phyloP scores from a whole-genome alignment of 2,329 filamentous ascomycete species.

The Diplodia sapinea region DNA sequence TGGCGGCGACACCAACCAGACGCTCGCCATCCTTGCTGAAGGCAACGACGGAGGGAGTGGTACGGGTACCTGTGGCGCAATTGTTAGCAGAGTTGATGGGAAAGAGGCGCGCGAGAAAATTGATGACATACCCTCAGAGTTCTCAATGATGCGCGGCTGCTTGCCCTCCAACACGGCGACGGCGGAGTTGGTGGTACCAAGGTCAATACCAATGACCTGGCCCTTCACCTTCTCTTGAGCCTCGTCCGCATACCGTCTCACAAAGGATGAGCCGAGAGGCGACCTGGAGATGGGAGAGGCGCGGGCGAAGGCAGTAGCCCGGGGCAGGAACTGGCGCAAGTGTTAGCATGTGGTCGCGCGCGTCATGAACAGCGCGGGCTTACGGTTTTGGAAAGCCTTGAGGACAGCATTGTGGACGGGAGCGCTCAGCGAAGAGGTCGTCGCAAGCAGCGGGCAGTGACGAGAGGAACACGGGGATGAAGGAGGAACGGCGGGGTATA shows the following conservation, averaged over 20 bases:
- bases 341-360: conserved; percentile 18
- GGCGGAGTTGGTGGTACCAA: conserved; percentile 97
- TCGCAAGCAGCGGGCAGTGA: conserved; percentile 40
- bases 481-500: conserved; percentile 33
- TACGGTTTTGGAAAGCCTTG: conserved; percentile 51
- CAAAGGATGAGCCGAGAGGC: conserved; percentile 74
- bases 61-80: conserved; percentile 71
- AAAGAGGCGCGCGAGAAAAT: conserved; percentile 11
- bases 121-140: conserved; percentile 77
- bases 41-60: conserved; percentile 91
- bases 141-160: conserved; percentile 93
- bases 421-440: conserved; percentile 33
- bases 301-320: conserved; percentile 74
- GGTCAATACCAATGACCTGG: conserved; percentile 95
- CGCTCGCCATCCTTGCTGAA: conserved; percentile 96
- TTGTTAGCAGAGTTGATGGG: conserved; percentile 33
- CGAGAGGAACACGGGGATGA: conserved; percentile 38
- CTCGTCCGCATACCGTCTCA: conserved; percentile 74
- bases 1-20: conserved; percentile 94
- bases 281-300: conserved; percentile 70
- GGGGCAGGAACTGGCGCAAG: conserved; percentile 64
- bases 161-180: conserved; percentile 99
- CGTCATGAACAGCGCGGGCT: conserved; percentile 35
- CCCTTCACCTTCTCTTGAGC: conserved; percentile 85
- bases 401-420: conserved; percentile 48